phyloP scores from a whole-genome alignment of 805 yeast genomes.

The Brettanomyces naardenensis region DNA sequence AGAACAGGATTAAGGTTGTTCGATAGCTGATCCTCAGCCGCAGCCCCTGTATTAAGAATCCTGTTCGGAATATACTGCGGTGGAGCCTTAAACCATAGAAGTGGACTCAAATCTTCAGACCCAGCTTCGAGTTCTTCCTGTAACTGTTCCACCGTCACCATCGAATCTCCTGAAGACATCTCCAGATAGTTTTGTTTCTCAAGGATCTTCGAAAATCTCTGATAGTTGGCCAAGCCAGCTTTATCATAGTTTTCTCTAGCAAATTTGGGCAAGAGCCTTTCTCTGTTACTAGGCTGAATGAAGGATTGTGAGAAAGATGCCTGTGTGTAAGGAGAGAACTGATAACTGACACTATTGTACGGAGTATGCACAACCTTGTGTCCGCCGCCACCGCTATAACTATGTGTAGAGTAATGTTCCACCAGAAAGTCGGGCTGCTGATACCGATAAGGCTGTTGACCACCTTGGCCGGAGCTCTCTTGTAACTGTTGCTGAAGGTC shows the following conservation, averaged over 20 bases:
- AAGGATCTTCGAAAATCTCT: slow-evolving; percentile 15
- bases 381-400: slow-evolving; percentile 3
- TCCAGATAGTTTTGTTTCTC: slow-evolving; percentile 16
- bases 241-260: slow-evolving; percentile 25
- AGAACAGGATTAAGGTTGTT: slow-evolving; percentile 14
- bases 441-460: background rate
- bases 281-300: slow-evolving; percentile 28
- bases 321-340: slow-evolving; percentile 24
- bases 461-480: background rate
- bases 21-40: slow-evolving; percentile 7
- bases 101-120: slow-evolving; percentile 21
- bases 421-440: background rate
- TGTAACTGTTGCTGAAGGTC: slow-evolving; percentile 1
- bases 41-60: slow-evolving; percentile 19
- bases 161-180: slow-evolving; percentile 8
- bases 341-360: slow-evolving; percentile 22
- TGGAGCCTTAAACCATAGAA: slow-evolving; percentile 65
- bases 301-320: slow-evolving; percentile 27
- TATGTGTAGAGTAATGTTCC: background rate
- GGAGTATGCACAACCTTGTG: slow-evolving; percentile 27
- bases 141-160: slow-evolving; percentile 5
- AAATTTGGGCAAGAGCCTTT: slow-evolving; percentile 25
- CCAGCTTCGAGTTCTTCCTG: slow-evolving; percentile 5
- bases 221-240: slow-evolving; percentile 27
- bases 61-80: slow-evolving; percentile 42